A percentile compares a stretch with the other conserved stretches of the same genome.
Evolutionary conservation across 2,329 filamentous ascomycete species (phyloP).

Genomic region (Sporothrix pallida): DNA sequence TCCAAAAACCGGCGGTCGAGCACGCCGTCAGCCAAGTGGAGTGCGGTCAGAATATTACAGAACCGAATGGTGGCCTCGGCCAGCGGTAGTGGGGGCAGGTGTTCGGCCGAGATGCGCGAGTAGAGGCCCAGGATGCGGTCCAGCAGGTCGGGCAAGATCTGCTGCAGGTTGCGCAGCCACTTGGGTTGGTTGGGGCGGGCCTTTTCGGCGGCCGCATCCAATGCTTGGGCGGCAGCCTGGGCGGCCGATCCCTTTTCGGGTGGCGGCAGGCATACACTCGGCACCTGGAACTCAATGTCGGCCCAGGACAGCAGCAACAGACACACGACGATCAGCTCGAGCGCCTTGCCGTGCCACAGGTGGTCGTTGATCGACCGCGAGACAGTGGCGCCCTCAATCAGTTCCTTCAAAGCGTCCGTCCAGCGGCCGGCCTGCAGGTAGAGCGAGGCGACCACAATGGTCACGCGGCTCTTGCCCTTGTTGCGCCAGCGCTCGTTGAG

Average conservation of each 20-base stretch:
- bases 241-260: conserved; percentile 53
- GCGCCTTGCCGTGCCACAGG: conserved; percentile 94
- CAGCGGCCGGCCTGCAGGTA: conserved; percentile 90
- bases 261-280: conserved; percentile 58
- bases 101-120: conserved; percentile 71
- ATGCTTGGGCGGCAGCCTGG: conserved; percentile 42
- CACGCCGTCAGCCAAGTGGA: conserved; percentile 69
- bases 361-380: conserved; percentile 85
- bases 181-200: conserved; percentile 57
- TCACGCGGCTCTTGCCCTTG: conserved; percentile 79
- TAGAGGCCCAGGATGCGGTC: conserved; percentile 78
- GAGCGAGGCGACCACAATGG: conserved; percentile 80
- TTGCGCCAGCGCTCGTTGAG: conserved; percentile 78
- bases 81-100: conserved; percentile 71
- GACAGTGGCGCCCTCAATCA: conserved; percentile 77
- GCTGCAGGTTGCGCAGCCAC: conserved; percentile 60
- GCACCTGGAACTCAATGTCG: conserved; percentile 81
- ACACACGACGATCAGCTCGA: conserved; percentile 85
- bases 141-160: conserved; percentile 72
- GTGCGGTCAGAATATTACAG: conserved; percentile 69
- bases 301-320: conserved; percentile 85
- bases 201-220: conserved; percentile 47
- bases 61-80: conserved; percentile 77
- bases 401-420: conserved; percentile 83
- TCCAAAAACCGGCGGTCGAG: conserved; percentile 66